Conservation (phyloP, 768 basidiomycete genomes). For the Phaffia australis region DNA sequence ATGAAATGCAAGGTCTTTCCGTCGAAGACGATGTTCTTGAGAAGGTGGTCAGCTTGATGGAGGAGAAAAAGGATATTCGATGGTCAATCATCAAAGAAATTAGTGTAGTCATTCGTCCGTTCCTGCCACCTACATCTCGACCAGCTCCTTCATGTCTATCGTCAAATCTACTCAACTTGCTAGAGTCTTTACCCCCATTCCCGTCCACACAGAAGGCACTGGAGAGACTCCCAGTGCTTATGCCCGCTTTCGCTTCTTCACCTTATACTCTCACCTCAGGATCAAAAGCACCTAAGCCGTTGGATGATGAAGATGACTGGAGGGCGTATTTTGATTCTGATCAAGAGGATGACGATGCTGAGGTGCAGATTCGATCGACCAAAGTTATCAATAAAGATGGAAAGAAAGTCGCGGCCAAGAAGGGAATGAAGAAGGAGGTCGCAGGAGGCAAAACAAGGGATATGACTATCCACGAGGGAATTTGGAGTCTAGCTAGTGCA, state of each 20-base stretch:
- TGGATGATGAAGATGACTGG: slow-evolving; percentile 53
- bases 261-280: slow-evolving; percentile 1
- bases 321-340: slow-evolving; percentile 67
- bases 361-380: not conserved
- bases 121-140: slow-evolving; percentile 6
- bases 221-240: slow-evolving; percentile 19
- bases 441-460: slow-evolving; percentile 17
- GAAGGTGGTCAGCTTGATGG: slow-evolving; percentile 13
- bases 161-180: slow-evolving; percentile 49
- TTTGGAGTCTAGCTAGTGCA: slow-evolving; percentile 44
- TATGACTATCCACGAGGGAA: slow-evolving; percentile 21
- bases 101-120: slow-evolving; percentile 19
- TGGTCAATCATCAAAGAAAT: slow-evolving; percentile 22
- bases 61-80: slow-evolving; percentile 16
- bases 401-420: slow-evolving; percentile 37
- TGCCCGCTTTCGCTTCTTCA: slow-evolving; percentile 9
- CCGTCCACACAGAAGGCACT: slow-evolving; percentile 23
- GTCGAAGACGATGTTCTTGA: slow-evolving; percentile 22
- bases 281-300: slow-evolving; percentile 6
- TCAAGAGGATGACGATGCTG: slow-evolving; percentile 32
- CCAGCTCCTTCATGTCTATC: slow-evolving; percentile 31
- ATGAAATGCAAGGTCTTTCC: not conserved
- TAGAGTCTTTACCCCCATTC: slow-evolving; percentile 42
- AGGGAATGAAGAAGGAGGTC: slow-evolving; percentile 33
- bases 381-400: slow-evolving; percentile 6